Evolutionary conservation across 2,329 filamentous ascomycete species (phyloP), one percentile per base, ranked within the genome.

Genomic region (Fusarium sp.): DNA sequence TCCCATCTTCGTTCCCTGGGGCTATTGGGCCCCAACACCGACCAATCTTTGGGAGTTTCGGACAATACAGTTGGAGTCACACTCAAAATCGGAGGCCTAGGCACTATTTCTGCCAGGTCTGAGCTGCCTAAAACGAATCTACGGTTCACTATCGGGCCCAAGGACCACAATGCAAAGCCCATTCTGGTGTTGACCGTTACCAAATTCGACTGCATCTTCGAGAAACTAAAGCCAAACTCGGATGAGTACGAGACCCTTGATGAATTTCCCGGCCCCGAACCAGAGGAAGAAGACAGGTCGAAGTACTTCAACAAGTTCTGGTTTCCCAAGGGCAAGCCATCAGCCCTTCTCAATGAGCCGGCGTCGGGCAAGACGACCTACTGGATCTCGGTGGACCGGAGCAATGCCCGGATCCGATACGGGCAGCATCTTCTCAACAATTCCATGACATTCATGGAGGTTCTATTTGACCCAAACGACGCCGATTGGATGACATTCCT

Each of bases 381-480:
- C 14, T 57, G 52, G 52, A 57, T 61, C 24, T 61, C 58, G 7
- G 27, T 45, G 6, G 58, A 61, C 38, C 27, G 58, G 7, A 61
- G 58, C 58, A 61, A 61, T 34, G 38, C 58, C 14, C 38, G 58
- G 11, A 45, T 61, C 11, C 58, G 58, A 22, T 61, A 61, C 22
- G 58, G 58, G 7, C 11, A 61, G n/a, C n/a, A 61, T 27, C 38
- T 61, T 24, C 22, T 20, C n/a, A 61, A 45, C 27, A 61, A 61
- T 11, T 61, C 58, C 2, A 61, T 61, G 58, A 61, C 58, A 2
- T 61, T 47, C 14, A 61, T 61, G 38, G 58, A 61, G 38, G 22
- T 61, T 27, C 38, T 45, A n/a, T 61, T 61, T 22, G 38, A 29
- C 27, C 18, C 24, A 5, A 8, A 47, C 5, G 45, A 61, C 7